phyloP scores from a whole-genome alignment of 345 rosid genomes.

The thale cress (Arabidopsis thaliana) region TAIR10.1 NC_003070.9:1983001-1983500 shows the following conservation, averaged over 20 bases:
- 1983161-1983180: not conserved
- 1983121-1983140: conserved; percentile 95
- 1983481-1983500: conserved; percentile 85
- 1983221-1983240: not conserved
- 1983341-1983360: conserved; percentile 41
- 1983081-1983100: conserved; percentile 92
- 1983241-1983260: conserved; percentile 58
- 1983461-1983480: conserved; percentile 54
- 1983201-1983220: conserved; percentile 12
- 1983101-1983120: conserved; percentile 92
- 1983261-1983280: conserved; percentile 94
- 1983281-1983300: conserved; percentile 86
- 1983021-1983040: conserved; percentile 36
- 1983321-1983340: conserved; percentile 62
- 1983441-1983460: conserved; percentile 62
- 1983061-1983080: conserved; percentile 98
- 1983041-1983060: conserved; percentile 94
- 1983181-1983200: conserved; percentile 25
- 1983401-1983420: not conserved
- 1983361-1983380: conserved; percentile 46
- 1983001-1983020: conserved; percentile 23
- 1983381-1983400: conserved; percentile 19
- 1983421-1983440: conserved; percentile 30
- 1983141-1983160: conserved; percentile 23
- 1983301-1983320: conserved; percentile 61